These are phyloP conservation scores for Microsporum audouinii DNA, from an alignment of 2,329 filamentous ascomycete genomes.

Conservation along the genomic window DNA sequence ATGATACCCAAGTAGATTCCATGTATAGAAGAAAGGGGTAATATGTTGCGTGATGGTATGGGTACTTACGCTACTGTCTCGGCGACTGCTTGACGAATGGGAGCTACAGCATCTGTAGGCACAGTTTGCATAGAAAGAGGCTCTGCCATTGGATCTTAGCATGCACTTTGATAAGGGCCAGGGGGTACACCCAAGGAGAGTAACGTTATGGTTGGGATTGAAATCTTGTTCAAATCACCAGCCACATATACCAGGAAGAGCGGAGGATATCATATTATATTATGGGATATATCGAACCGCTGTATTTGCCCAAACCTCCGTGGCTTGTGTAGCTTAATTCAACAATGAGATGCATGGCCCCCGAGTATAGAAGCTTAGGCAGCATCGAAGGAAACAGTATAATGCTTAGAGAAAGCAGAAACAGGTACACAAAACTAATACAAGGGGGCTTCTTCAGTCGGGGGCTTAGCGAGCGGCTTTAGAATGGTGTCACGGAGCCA, in stretches of 20 bases:
- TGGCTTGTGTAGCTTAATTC: too few species aligned
- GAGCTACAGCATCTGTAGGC: neutral
- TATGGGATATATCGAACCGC: too few species aligned
- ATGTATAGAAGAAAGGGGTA: neutral
- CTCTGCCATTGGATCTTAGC: neutral
- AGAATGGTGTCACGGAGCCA: slow-evolving; percentile 7
- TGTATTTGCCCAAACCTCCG: too few species aligned
- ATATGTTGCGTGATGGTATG: neutral
- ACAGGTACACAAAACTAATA: too few species aligned
- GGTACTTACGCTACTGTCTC: neutral
- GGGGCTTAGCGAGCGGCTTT: slow-evolving; percentile 2
- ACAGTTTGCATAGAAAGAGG: neutral
- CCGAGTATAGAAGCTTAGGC: too few species aligned
- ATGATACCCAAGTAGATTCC: neutral
- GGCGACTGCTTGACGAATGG: neutral
- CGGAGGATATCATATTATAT: neutral
- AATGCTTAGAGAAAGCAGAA: too few species aligned
- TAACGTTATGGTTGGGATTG: neutral
- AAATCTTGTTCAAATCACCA: neutral
- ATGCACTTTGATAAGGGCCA: neutral
- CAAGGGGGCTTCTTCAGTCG: neutral
- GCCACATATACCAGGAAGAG: neutral
- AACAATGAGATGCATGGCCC: too few species aligned
- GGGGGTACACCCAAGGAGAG: neutral
- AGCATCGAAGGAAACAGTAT: too few species aligned